Base-by-base conservation (phyloP, 495 filamentous ascomycete species). In the Xylaria grammica region DNA sequence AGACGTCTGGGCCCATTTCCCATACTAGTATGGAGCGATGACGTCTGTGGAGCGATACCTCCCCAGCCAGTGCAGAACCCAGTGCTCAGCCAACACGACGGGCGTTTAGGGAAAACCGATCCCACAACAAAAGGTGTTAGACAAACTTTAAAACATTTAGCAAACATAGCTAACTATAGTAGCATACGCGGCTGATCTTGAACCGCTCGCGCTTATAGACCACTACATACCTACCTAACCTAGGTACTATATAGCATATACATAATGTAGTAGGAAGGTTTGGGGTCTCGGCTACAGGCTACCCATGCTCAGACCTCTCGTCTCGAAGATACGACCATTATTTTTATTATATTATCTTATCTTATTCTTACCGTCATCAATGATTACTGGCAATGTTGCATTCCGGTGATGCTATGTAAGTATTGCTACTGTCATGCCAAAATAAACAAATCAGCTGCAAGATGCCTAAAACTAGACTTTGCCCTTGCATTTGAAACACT, bases 401-500 rank as follows among this genome's bases (percentile, higher is more conserved):
- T 50, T 51, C 30, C 32, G 58, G 40, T 20, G 10, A 34, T 29
- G 20, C n/a, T n/a, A 32, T 38, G 46, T n/a, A 32, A 36, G 46
- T 42, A 24, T 61, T 50, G 58, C 45, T 44, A 34, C 32, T 22
- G 10, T 42, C 46, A 29, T 61, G 29, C 42, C 46, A 52, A 48
- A 40, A 51, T 40, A 19, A 40, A 38, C 46, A 52, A n/a, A 51
- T 48, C 40, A 48, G 17, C 13, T 20, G 36, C 20, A n/a, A 59
- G 22, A 59, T 59, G 26, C 7, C 29, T 10, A 27, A 29, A 10
- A 36, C 54, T 58, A 50, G 15, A 17, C 20, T 19, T 11, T 4
- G 58, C 32, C 17, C 19, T 40, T 50, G 45, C 15, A 60, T 19
- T 52, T 61, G 58, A 61, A 61, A 61, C 58, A 42, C 46, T 61